Base-by-base conservation (phyloP, 2,329 filamentous ascomycete species). In the Eutypa lata region DNA sequence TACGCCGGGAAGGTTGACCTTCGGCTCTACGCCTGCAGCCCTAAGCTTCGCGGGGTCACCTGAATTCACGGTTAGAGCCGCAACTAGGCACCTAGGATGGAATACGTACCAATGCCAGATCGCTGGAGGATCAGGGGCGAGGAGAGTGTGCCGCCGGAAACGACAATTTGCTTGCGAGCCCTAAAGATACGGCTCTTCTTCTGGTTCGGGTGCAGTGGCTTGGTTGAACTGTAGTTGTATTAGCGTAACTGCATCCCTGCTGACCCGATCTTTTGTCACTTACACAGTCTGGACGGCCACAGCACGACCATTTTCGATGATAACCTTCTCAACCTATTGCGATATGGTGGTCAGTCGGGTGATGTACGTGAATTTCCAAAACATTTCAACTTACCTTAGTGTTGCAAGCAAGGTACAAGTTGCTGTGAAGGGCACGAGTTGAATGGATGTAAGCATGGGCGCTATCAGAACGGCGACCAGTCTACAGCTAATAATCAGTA, bases 381-480 rank as follows among this genome's bases (percentile, higher is more conserved):
- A 10, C 5, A 10, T 10, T 31, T 31, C 10, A 42, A 5, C 38
- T 10, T 14, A 90, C 83, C 71, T 91, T 91, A 63, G 87, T 90
- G 74, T 90, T 91, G 72, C 79, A 83, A 52, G 85, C 80, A 16
- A 91, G 74, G 63, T 91, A 89, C 47, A 91, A 69, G 66, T 91
- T 91, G 57, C 79, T 77, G 66, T 90, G 77, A 38, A 86, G 80
- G 2, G 87, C 78, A 48, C 89, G 81, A 5, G 89, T 92, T 50
- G 86, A 84, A 70, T 93, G 89, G 55, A 93, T 77, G 61, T 92
- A 92, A 2, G 84, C 88, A 63, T 91, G 88, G 7, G 89, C 89
- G 50, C 85, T 87, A 71, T 92, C 89, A 54, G 84, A 88, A 53
- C 89, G 86, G 48, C 89, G 83, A 44, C 88, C 88, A 64, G 81